Conservation (phyloP, 805 yeast species). For the Pichia pseudocactophila region DNA sequence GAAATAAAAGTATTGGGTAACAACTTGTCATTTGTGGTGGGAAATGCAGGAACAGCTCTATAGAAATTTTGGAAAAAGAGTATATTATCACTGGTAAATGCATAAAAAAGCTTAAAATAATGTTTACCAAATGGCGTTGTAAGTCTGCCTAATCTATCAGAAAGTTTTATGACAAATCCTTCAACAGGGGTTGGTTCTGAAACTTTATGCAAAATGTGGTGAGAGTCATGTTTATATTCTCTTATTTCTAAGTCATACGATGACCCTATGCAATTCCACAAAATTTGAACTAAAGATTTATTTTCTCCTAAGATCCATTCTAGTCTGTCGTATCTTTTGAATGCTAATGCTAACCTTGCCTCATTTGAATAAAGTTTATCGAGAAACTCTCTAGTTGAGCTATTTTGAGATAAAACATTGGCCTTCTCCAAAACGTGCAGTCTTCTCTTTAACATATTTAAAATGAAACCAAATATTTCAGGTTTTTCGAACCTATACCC, state of each 20-base stretch:
- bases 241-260: conserved; percentile 58
- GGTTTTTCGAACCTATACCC: conserved; percentile 23
- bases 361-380: conserved; percentile 18
- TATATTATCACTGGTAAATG: conserved; percentile 52
- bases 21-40: neutral
- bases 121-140: conserved; percentile 24
- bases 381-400: conserved; percentile 13
- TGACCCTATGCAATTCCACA: conserved; percentile 34
- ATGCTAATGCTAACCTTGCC: conserved; percentile 33
- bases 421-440: conserved; percentile 16
- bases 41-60: conserved; percentile 53
- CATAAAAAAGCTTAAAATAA: conserved; percentile 50
- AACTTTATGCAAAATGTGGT: conserved; percentile 12
- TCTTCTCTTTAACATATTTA: conserved; percentile 29
- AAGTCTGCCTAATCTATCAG: conserved; percentile 39
- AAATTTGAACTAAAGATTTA: conserved; percentile 33
- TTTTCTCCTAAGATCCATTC: conserved; percentile 54
- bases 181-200: conserved; percentile 70
- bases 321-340: conserved; percentile 63
- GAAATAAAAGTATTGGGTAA: conserved; percentile 10
- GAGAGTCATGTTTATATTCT: conserved; percentile 33
- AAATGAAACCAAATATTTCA: conserved; percentile 31
- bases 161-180: conserved; percentile 61
- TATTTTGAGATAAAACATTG: conserved; percentile 3
- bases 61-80: conserved; percentile 49